Conservation (phyloP, 768 basidiomycete genomes). For the Suillus americanus region DNA sequence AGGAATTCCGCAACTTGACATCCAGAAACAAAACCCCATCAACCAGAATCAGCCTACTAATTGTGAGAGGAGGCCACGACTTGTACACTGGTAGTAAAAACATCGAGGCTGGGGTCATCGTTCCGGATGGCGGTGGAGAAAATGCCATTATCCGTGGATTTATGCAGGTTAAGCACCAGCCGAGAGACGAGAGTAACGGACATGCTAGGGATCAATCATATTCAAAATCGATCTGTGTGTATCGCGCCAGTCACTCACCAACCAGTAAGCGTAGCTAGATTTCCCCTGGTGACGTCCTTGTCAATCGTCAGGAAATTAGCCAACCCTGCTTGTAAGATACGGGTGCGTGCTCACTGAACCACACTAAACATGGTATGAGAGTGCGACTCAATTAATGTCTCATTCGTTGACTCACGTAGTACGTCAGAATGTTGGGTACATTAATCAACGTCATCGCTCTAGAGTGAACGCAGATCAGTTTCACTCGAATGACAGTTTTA, state of each 20-base stretch:
- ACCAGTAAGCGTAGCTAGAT: constrained; percentile 50
- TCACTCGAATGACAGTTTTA: constrained; percentile 15
- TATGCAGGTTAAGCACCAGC: constrained; percentile 54
- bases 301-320: background rate
- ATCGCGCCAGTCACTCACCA: constrained; percentile 30
- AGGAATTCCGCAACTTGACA: background rate
- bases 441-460: background rate
- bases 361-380: background rate
- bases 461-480: background rate
- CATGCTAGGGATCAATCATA: constrained; percentile 30
- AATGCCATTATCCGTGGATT: constrained; percentile 27
- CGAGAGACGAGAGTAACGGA: constrained; percentile 55
- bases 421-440: background rate
- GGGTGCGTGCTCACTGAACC: background rate
- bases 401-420: background rate
- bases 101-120: background rate
- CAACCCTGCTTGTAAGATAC: background rate
- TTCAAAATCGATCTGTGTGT: background rate
- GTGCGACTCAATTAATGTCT: background rate
- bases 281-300: constrained; percentile 46
- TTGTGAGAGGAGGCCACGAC: background rate
- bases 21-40: background rate
- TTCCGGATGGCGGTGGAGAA: background rate
- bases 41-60: background rate
- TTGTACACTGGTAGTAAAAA: background rate